Conservation (phyloP, 164 flowering plant species). For the Vitis riparia region DNA sequence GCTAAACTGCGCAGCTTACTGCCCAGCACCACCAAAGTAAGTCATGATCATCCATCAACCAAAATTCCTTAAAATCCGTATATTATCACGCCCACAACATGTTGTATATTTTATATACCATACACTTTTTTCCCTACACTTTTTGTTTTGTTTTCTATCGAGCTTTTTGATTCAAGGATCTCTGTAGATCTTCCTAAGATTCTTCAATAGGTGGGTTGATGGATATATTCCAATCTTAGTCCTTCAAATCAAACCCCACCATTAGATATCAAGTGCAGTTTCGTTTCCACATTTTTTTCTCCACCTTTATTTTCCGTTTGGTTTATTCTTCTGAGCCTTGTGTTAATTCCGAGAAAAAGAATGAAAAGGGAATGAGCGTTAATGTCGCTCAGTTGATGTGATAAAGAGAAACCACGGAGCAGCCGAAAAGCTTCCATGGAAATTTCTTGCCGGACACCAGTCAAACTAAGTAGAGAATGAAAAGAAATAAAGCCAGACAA, state of each 20-base stretch:
- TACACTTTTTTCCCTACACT: conserved; percentile 3
- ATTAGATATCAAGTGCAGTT: conserved; percentile 7
- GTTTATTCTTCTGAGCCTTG: conserved; percentile 22
- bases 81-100: conserved; percentile 15
- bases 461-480: conserved; percentile 17
- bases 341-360: conserved; percentile 50
- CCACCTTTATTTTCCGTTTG: conserved; percentile 4
- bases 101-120: neutral
- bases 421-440: conserved; percentile 62
- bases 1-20: conserved; percentile 83
- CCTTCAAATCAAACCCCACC: conserved; percentile 11
- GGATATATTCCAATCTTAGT: neutral
- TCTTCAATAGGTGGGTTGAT: conserved; percentile 13
- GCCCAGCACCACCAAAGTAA: conserved; percentile 96
- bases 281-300: neutral
- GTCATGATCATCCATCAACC: conserved; percentile 6
- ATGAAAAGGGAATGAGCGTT: conserved; percentile 27
- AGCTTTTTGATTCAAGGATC: conserved; percentile 10
- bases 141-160: conserved; percentile 14
- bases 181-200: conserved; percentile 22
- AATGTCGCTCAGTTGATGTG: conserved; percentile 52
- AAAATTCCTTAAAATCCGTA: neutral
- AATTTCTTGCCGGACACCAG: conserved; percentile 60
- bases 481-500: conserved; percentile 30
- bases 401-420: conserved; percentile 68